Evolutionary conservation across 257 asterid species (phyloP).

Genomic region (Perilla frutescens): DNA sequence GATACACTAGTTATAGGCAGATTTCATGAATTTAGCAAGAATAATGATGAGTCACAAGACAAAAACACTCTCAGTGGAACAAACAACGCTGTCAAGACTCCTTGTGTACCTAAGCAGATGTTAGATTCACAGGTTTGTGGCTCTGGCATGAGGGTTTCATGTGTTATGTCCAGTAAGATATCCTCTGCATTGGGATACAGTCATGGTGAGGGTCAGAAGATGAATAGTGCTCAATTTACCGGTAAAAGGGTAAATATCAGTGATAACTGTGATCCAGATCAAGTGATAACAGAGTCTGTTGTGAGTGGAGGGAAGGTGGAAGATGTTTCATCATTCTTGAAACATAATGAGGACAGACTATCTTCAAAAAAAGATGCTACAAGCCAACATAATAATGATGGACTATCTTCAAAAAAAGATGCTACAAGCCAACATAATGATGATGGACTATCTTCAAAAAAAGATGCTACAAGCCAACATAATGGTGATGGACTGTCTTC

Average conservation of each 20-base stretch:
- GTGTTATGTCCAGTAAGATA: constrained; percentile 33
- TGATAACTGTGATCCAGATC: constrained; percentile 42
- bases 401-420: constrained; percentile 38
- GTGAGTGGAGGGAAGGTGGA: constrained; percentile 51
- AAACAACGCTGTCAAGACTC: constrained; percentile 30
- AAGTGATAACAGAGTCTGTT: constrained; percentile 43
- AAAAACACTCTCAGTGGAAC: constrained; percentile 20
- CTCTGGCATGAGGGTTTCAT: constrained; percentile 38
- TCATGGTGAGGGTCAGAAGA: constrained; percentile 35
- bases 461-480: constrained; percentile 42
- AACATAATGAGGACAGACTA: constrained; percentile 31
- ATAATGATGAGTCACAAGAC: constrained; percentile 43
- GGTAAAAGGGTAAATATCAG: constrained; percentile 43
- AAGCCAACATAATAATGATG: constrained; percentile 37
- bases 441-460: constrained; percentile 35
- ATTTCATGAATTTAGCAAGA: constrained; percentile 37
- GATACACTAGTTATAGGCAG: constrained; percentile 45
- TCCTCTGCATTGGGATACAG: constrained; percentile 38
- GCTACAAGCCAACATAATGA: constrained; percentile 37
- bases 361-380: constrained; percentile 39
- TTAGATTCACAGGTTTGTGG: constrained; percentile 42
- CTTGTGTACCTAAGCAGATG: constrained; percentile 39
- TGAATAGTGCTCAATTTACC: constrained; percentile 38
- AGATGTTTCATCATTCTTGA: constrained; percentile 47
- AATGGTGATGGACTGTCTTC: constrained; percentile 26